Evolutionary conservation across 306 rosid genomes (phyloP), one percentile per base, ranked within the genome.

Genomic region (Arachis stenosperma): DNA sequence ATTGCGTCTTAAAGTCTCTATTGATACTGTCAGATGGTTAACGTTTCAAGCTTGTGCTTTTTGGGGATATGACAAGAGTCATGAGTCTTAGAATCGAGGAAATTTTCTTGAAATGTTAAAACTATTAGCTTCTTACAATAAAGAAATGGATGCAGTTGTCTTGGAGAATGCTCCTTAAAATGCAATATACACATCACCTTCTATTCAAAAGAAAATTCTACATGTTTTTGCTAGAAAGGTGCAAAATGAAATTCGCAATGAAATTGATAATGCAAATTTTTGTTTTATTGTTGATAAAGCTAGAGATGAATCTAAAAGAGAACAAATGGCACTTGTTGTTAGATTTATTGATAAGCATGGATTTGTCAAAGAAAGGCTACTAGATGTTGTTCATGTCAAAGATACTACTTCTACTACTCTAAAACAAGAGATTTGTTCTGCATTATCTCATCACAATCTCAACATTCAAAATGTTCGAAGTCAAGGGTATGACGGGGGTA

Each of bases 391-490:
- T n/a, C 46, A 59, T 60, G 12, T 13, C 3, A n/a, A 3, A 12
- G 29, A 61, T 37, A 61, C 46, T n/a, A 40, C 30, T 5, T n/a
- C 50, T 7, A 7, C 5, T 8, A 61, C 30, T 13, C 67, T 61
- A 6, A 14, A 61, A 15, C 12, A 39, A 7, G 50, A 2, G 12
- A 61, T 61, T n/a, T 61, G 50, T 40, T 39, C 6, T 12, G 8
- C 13, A n/a, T 61, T 61, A 0, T 61, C 48, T 40, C 67, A 61
- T 61, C 30, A 39, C 13, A 61, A 62, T 62, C 67, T 62, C n/a
- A 62, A 62, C 30, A 62, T 41, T 62, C 46, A 11, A 11, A 50
- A 12, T 50, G 54, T 11, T 10, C 14, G 15, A 39, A 0, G 41
- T 15, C 62, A 57, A 57, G 62, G 62, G 22, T 57, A 57, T 9